These are phyloP conservation scores for Zarea fungicola DNA, from an alignment of 2,329 filamentous ascomycete species.

Conservation along the genomic window DNA sequence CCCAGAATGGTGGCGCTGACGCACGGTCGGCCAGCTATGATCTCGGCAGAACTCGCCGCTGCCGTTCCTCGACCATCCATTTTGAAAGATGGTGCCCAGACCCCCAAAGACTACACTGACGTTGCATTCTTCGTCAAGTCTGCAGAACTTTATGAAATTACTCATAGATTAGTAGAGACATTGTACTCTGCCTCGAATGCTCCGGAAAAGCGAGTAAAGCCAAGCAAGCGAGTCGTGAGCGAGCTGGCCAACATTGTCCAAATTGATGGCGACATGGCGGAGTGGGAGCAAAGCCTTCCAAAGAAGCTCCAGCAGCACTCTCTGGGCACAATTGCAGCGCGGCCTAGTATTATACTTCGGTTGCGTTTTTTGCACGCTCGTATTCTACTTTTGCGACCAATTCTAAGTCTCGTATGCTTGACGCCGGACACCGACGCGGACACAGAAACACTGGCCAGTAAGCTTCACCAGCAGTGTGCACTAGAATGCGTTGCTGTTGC, in stretches of 20 bases:
- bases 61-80: constrained; percentile 24
- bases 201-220: constrained; percentile 9
- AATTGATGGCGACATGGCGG: constrained; percentile 26
- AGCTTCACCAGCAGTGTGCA: constrained; percentile 29
- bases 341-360: constrained; percentile 22
- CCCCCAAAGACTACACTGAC: constrained; percentile 11
- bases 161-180: constrained; percentile 25
- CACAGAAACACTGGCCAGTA: constrained; percentile 15
- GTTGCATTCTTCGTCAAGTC: constrained; percentile 31
- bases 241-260: constrained; percentile 28
- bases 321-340: neutral
- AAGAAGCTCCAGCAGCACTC: neutral
- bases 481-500: constrained; percentile 30
- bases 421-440: constrained; percentile 14
- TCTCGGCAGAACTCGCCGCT: constrained; percentile 23
- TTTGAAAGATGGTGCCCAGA: neutral
- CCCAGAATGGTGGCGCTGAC: constrained; percentile 31
- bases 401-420: constrained; percentile 29
- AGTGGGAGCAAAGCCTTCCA: constrained; percentile 28
- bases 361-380: constrained; percentile 32
- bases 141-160: constrained; percentile 33
- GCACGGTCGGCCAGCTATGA: constrained; percentile 31
- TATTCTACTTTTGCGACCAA: constrained; percentile 28
- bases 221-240: constrained; percentile 11
- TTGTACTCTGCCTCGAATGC: constrained; percentile 22